Evolutionary conservation across 345 rosid genomes (phyloP), one percentile per base, ranked within the genome.

Genomic region (Hibiscus tridactylites): DNA sequence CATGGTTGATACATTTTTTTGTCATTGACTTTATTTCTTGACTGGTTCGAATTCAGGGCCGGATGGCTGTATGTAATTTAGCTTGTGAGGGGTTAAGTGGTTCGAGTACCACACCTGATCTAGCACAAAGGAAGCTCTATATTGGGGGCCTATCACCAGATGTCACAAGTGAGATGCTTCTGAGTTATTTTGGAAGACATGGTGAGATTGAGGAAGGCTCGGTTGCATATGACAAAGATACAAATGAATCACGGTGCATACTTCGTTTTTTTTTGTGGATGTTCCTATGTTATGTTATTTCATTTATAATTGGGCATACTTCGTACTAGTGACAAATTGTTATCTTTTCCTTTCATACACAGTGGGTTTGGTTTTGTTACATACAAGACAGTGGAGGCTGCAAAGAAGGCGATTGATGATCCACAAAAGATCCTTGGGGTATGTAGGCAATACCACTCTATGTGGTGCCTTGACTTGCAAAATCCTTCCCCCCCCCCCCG

Each of bases 361-460:
- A 86, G 89, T 77, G 92, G 85, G 28, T 88, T 88, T 83, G 89
- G 93, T 50, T 88, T 87, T 81, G 85, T 87, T 17, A 88, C 91
- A 39, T 88, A 79, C 84, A 85, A 80, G 82, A 82, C 84, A 17
- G 80, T 65, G 2, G 91, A 86, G 71, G 88, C 88, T 42, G 85
- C 93, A 29, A 86, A 81, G 80, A 85, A 77, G 77, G 91, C 93
- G 53, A 73, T 88, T 12, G 88, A 87, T 65, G 87, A 83, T 75
- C 91, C 91, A 29, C 85, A 83, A 4, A 86, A 88, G 75, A 57
- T 72, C 12, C 81, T 80, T 49, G 91, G 87, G 88, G 91, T 87
- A 81, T 42, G 83, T 72, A 31, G 52, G 47, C 17, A 12, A 17
- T 54, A 2, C 61, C 29, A n/a, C 47, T 6, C 54, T 29, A 7